A percentile compares a stretch with the other conserved stretches of the same genome.
Evolutionary conservation across 768 basidiomycete species (phyloP).

Genomic region (Suillus americanus): DNA sequence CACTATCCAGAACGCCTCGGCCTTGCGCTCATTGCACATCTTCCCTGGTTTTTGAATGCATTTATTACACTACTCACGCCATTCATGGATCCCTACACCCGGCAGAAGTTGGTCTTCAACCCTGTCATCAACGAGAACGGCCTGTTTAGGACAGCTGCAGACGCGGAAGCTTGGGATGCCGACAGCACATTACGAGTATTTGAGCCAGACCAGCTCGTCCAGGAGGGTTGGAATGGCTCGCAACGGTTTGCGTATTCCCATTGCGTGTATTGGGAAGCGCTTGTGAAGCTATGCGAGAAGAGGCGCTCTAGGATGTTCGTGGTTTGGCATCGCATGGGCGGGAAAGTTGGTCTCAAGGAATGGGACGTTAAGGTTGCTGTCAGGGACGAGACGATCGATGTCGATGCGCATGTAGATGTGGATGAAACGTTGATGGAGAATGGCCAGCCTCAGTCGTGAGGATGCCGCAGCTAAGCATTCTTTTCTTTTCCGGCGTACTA

Average conservation of each 20-base stretch:
- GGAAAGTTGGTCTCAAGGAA: constrained; percentile 68
- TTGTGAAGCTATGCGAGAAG: constrained; percentile 55
- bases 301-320: constrained; percentile 49
- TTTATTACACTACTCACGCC: constrained; percentile 80
- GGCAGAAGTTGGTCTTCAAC: constrained; percentile 74
- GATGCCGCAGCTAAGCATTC: background rate
- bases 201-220: constrained; percentile 66
- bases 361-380: constrained; percentile 67
- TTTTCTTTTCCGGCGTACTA: background rate
- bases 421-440: background rate
- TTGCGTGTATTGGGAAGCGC: constrained; percentile 69
- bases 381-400: constrained; percentile 13
- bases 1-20: constrained; percentile 91
- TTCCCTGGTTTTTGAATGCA: constrained; percentile 74
- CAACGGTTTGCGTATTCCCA: constrained; percentile 73
- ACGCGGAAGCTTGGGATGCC: constrained; percentile 11
- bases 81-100: constrained; percentile 82
- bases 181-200: constrained; percentile 42
- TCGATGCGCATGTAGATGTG: background rate
- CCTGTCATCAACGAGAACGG: constrained; percentile 36
- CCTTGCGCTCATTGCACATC: constrained; percentile 66
- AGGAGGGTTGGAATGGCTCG: constrained; percentile 67
- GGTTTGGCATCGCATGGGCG: constrained; percentile 71
- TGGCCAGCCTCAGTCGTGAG: background rate
- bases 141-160: constrained; percentile 25